phyloP scores from a whole-genome alignment of 2,329 filamentous ascomycete species.

The Trichoderma citrinoviride region DNA sequence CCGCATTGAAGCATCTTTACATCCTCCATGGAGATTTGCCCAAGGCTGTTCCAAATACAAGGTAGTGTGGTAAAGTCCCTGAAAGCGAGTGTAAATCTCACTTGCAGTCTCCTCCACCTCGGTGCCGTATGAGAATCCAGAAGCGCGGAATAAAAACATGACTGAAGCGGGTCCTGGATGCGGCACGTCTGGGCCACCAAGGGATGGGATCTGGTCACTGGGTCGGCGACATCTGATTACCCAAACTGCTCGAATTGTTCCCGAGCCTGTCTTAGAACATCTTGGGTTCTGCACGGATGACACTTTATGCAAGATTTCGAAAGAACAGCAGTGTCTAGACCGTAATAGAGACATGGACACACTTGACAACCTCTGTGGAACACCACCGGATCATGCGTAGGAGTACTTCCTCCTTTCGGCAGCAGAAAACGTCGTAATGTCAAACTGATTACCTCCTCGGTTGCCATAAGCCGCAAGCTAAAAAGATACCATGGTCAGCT shows the following conservation, averaged over 20 bases:
- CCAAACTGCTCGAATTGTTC: slow-evolving; percentile 18
- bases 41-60: too few species aligned
- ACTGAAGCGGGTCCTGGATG: slow-evolving; percentile 32
- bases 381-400: not conserved
- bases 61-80: too few species aligned
- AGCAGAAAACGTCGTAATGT: slow-evolving; percentile 14
- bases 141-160: slow-evolving; percentile 14
- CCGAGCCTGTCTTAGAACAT: slow-evolving; percentile 2
- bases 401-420: not conserved
- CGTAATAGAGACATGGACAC: not conserved
- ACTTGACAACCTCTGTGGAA: too few species aligned
- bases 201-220: slow-evolving; percentile 22
- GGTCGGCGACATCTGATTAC: slow-evolving; percentile 22
- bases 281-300: too few species aligned
- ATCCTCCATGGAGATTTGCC: too few species aligned
- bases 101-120: too few species aligned
- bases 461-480: slow-evolving; percentile 1
- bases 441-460: not conserved
- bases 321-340: not conserved
- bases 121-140: not conserved
- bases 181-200: slow-evolving; percentile 30
- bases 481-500: not conserved
- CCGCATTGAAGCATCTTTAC: too few species aligned
- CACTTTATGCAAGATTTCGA: too few species aligned
- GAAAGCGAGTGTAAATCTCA: too few species aligned